Conservation (phyloP, 2,329 filamentous ascomycete genomes). For the Juglanconis sp. region DNA sequence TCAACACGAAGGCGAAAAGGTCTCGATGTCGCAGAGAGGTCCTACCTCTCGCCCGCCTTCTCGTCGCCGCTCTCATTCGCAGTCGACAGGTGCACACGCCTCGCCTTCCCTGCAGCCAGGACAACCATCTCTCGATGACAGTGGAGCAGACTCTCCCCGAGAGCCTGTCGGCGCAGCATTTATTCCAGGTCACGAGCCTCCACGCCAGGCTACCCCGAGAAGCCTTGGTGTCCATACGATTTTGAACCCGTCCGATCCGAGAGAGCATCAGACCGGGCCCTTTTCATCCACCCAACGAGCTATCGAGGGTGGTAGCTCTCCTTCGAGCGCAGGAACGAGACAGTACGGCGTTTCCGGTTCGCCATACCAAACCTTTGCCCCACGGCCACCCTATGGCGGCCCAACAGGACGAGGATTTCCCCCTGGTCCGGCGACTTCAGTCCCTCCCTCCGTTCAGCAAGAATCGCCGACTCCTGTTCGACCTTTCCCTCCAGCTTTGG, state of each 20-base stretch:
- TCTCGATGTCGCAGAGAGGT: slow-evolving; percentile 63
- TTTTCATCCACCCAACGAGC: slow-evolving; percentile 19
- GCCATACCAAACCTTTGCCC: slow-evolving; percentile 15
- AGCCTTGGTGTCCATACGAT: slow-evolving; percentile 42
- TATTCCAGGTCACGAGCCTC: slow-evolving; percentile 28
- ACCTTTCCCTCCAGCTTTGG: slow-evolving; percentile 22
- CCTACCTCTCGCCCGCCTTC: slow-evolving; percentile 54
- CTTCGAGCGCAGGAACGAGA: slow-evolving; percentile 21
- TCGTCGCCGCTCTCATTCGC: slow-evolving; percentile 45
- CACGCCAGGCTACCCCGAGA: slow-evolving; percentile 30
- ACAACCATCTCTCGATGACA: slow-evolving; percentile 29
- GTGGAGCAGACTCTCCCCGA: slow-evolving; percentile 26
- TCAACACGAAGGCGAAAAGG: slow-evolving; percentile 54
- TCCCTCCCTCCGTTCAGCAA: slow-evolving; percentile 17
- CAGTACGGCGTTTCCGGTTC: slow-evolving; percentile 24
- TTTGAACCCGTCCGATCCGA: slow-evolving; percentile 38
- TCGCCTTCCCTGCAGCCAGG: slow-evolving; percentile 29
- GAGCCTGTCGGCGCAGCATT: slow-evolving; percentile 25
- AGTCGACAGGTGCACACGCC: slow-evolving; percentile 32
- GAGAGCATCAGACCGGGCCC: slow-evolving; percentile 20
- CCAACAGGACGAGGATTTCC: slow-evolving; percentile 10
- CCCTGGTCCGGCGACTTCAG: slow-evolving; percentile 11
- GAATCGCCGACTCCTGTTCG: slow-evolving; percentile 13
- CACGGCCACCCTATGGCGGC: slow-evolving; percentile 4
- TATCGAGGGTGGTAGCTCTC: slow-evolving; percentile 21